A percentile compares a stretch with the other conserved stretches of the same genome.
Evolutionary conservation across 768 basidiomycete genomes (phyloP).

Genomic region (Rhodotorula graminis): DNA sequence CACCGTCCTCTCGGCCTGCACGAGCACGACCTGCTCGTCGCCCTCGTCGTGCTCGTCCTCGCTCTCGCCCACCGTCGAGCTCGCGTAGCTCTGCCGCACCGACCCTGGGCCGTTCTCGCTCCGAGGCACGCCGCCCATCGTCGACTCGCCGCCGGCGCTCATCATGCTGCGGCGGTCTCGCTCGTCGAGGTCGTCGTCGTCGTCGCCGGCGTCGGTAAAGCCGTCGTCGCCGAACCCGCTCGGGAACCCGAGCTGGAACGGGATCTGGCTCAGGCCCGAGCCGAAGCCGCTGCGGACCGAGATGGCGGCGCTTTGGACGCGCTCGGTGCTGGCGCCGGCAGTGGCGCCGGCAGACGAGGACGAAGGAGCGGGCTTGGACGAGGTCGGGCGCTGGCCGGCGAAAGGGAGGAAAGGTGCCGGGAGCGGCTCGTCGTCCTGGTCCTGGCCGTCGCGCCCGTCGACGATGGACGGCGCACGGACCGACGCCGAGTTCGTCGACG

Average conservation of each 20-base stretch:
- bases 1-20: not conserved
- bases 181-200: not conserved
- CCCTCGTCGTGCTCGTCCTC: not conserved
- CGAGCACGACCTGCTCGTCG: not conserved
- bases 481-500: not conserved
- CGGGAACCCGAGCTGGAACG: slow-evolving; percentile 42
- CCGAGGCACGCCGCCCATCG: not conserved
- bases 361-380: not conserved
- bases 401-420: slow-evolving; percentile 40
- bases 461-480: not conserved
- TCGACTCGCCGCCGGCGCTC: not conserved
- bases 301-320: slow-evolving; percentile 30
- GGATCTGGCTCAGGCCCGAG: slow-evolving; percentile 39
- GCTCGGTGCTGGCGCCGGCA: not conserved
- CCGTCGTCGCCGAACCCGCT: slow-evolving; percentile 21
- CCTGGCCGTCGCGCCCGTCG: too few species aligned
- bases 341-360: too few species aligned
- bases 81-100: not conserved
- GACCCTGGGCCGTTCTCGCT: not conserved
- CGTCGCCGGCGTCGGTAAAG: not conserved
- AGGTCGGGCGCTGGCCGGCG: slow-evolving; percentile 30
- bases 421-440: slow-evolving; percentile 24
- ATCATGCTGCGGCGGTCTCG: slow-evolving; percentile 6
- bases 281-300: slow-evolving; percentile 40
- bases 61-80: not conserved